phyloP scores from a whole-genome alignment of 2,329 filamentous ascomycete genomes.

The Pseudocercospora eumusae region DNA sequence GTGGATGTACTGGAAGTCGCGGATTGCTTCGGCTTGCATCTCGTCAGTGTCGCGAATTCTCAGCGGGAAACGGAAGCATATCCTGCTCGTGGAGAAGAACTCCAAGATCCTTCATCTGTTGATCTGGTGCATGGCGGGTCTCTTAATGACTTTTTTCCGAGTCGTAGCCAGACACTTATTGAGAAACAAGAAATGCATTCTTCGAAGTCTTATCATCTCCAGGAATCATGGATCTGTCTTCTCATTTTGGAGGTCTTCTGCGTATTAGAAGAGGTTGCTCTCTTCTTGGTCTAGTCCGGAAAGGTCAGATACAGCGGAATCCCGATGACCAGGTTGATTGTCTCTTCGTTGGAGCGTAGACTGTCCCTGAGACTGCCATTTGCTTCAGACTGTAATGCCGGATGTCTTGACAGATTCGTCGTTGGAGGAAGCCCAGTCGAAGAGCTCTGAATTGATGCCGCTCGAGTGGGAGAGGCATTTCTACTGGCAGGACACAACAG shows the following conservation, averaged over 20 bases:
- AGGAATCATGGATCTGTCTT: constrained; percentile 4
- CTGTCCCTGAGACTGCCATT: too few relatives aligned
- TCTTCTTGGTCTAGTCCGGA: neutral
- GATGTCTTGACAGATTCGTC: too few relatives aligned
- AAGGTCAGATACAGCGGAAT: neutral
- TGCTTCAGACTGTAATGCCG: too few relatives aligned
- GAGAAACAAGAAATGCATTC: constrained; percentile 3
- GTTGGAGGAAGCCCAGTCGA: too few relatives aligned
- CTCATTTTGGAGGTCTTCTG: neutral
- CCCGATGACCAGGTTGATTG: neutral
- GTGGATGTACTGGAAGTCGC: constrained; percentile 2
- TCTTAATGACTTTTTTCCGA: constrained; percentile 1
- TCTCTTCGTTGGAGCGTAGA: too few relatives aligned
- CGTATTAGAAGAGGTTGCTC: neutral
- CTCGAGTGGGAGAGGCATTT: neutral
- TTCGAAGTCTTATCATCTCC: constrained; percentile 6
- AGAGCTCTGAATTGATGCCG: neutral
- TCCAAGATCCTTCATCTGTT: neutral
- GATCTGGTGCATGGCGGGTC: neutral
- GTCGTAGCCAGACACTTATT: neutral
- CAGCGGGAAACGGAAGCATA: neutral
- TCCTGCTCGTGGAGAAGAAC: constrained; percentile 3
- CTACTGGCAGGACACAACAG: neutral
- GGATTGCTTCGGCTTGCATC: constrained; percentile 2
- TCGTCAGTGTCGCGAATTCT: neutral